Base-by-base conservation (phyloP, 495 filamentous ascomycete genomes). In the Bacidia gigantensis region DNA sequence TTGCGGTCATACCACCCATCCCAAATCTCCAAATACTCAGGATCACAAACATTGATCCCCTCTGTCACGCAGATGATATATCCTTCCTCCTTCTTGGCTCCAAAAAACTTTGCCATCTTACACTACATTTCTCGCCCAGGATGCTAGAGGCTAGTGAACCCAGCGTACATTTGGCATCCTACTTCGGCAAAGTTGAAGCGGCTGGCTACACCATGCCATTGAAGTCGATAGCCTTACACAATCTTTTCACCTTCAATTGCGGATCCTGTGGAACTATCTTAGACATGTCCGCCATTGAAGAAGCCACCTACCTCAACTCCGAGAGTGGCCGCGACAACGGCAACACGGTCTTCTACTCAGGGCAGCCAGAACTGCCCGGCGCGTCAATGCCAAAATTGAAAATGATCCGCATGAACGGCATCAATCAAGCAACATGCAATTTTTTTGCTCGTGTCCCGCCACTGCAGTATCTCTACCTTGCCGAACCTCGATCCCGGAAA, bases 41-140 rank as follows among this genome's bases (percentile, higher is more conserved):
- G 53, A 67, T 78, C 26, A 72, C 72, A 54, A 69, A 81, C 52
- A 78, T 83, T 43, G 79, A 83, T 53, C 79, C 79, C 0, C 65
- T 83, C 9, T 83, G 79, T 61, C 81, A 82, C 53, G 74, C 76
- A 0, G 79, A 83, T 58, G 79, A 83, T 58, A 73, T 83, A 26
- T 76, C 77, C 7, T 66, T 75, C 5, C 61, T 83, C 22, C 64
- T 82, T 2, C 63, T 67, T 22, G 67, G 71, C 29, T 73, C 75
- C 14, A 70, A 65, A 48, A 77, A 76, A 26, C 61, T 83, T 26
- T 65, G 65, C 40, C 73, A 77, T 18, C 67, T 83, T 5, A 75
- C 64, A 32, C 52, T 82, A 26, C 75, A 82, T 55, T 83, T 76
- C 72, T 78, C 68, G 26, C 76, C 79, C 9, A 78, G 79, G 7